Base-by-base conservation (phyloP, 768 basidiomycete genomes). In the Tulasnella sp. region DNA sequence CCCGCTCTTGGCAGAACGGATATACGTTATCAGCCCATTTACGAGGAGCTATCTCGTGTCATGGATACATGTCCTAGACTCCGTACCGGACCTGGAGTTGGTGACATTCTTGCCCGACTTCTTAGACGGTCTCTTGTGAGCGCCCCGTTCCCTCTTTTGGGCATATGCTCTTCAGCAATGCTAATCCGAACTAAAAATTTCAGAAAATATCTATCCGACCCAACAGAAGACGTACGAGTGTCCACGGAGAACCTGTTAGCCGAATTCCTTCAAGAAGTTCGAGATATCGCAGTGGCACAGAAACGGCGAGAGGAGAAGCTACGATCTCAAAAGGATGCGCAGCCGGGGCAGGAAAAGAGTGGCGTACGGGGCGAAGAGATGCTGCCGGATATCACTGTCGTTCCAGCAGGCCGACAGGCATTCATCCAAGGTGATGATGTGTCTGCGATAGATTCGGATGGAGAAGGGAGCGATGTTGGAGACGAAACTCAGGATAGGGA, bases 51-150 rank as follows among this genome's bases (percentile, higher is more conserved):
- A 93, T 70, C 80, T 99, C n/a, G 90, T 96, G 32, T 86, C 88
- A 1, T 99, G 96, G 96, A 89, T 98, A 61, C 89, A 81, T 44
- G 88, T 96, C 3, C 79, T 99, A 47, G 93, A 97, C 68, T 94
- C 92, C 19, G 89, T 98, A 3, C 96, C 96, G 10, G 96, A 99
- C 68, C 76, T 99, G 56, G 95, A 98, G 69, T 79, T 99, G 47
- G 86, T 98, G 48, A 85, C 89, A 26, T 96, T 89, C 73, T 80
- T 99, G 32, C 96, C 96, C 1, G 86, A 96, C 67, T 94, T 98
- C 69, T 72, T 99, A 51, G 93, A 97, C 63, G 94, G 93, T 1
- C 78, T 99, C 43, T 68, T 99, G 90, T 93, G 65, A 73, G 87
- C 75, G n/a, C 41, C 50, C 56, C 45, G 41, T 17, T 48, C 17